Conservation (phyloP, 2,329 filamentous ascomycete genomes). For the Trichoderma sp. region DNA sequence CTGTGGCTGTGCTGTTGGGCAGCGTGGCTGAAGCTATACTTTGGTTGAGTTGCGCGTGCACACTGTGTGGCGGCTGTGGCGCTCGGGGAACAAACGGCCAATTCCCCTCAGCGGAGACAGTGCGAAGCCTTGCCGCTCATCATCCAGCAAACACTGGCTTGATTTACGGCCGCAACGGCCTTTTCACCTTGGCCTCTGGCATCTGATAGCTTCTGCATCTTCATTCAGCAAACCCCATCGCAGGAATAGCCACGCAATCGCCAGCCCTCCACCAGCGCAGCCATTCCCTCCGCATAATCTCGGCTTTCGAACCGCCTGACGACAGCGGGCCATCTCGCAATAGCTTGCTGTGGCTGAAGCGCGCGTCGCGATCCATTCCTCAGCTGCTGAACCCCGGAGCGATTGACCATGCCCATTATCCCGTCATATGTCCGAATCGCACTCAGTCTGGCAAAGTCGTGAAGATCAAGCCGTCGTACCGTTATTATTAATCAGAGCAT, state of each 20-base stretch:
- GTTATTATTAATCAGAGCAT: slow-evolving; percentile 32
- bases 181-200: slow-evolving; percentile 1
- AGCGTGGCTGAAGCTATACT: slow-evolving; percentile 22
- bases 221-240: slow-evolving; percentile 15
- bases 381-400: slow-evolving; percentile 13
- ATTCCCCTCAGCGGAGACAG: not conserved
- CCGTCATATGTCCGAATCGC: slow-evolving; percentile 35
- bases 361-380: slow-evolving; percentile 21
- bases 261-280: slow-evolving; percentile 1
- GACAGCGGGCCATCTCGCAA: slow-evolving; percentile 5
- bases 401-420: slow-evolving; percentile 38
- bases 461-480: slow-evolving; percentile 27
- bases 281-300: not conserved
- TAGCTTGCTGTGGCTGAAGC: slow-evolving; percentile 14
- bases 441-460: slow-evolving; percentile 38
- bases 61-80: slow-evolving; percentile 20
- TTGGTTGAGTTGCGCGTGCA: too few relatives aligned
- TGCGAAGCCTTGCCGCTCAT: not conserved
- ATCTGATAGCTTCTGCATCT: slow-evolving; percentile 21
- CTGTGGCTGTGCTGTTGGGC: slow-evolving; percentile 6
- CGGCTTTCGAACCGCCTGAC: not conserved
- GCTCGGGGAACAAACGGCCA: rapidly evolving
- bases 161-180: slow-evolving; percentile 18
- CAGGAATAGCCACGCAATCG: not conserved
- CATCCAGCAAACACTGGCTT: slow-evolving; percentile 5